Conservation (phyloP, 2,329 filamentous ascomycete species). For the Ceratocystis papillata region DNA sequence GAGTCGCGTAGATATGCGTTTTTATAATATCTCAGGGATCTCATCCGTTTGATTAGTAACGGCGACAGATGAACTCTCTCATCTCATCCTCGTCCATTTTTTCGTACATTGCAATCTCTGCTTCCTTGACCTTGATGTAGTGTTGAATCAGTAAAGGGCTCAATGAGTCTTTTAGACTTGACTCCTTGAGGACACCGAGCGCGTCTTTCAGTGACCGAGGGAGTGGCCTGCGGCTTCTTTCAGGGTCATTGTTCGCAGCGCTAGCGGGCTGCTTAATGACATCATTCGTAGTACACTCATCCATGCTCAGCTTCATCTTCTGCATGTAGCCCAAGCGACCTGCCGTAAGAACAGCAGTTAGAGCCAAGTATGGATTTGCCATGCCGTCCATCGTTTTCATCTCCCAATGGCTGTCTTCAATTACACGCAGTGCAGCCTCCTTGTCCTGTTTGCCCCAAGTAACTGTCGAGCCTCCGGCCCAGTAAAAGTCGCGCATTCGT, state of each 20-base stretch:
- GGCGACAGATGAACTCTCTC: conserved; percentile 52
- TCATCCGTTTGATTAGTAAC: conserved; percentile 42
- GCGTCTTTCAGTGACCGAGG: conserved; percentile 47
- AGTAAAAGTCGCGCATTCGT: conserved; percentile 55
- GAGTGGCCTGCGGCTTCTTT: conserved; percentile 30
- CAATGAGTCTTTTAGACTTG: conserved; percentile 37
- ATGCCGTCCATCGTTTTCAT: conserved; percentile 67
- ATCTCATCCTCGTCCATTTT: conserved; percentile 40
- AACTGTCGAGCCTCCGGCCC: conserved; percentile 70
- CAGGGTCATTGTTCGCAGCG: conserved; percentile 17
- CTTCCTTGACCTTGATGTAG: conserved; percentile 49
- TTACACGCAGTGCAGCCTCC: conserved; percentile 60
- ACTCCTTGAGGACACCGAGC: conserved; percentile 42
- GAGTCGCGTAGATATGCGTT: neutral
- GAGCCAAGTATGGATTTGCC: conserved; percentile 63
- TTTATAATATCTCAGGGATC: neutral
- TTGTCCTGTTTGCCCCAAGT: conserved; percentile 75
- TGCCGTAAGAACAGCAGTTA: conserved; percentile 31
- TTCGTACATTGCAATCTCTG: conserved; percentile 43
- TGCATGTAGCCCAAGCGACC: conserved; percentile 26
- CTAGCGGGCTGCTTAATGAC: conserved; percentile 40
- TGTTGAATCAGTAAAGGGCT: conserved; percentile 42
- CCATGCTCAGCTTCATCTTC: conserved; percentile 34
- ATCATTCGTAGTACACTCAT: conserved; percentile 43
- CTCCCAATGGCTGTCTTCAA: conserved; percentile 62